phyloP scores from a whole-genome alignment of 2,329 filamentous ascomycete species.

The Fusarium metavorans region DNA sequence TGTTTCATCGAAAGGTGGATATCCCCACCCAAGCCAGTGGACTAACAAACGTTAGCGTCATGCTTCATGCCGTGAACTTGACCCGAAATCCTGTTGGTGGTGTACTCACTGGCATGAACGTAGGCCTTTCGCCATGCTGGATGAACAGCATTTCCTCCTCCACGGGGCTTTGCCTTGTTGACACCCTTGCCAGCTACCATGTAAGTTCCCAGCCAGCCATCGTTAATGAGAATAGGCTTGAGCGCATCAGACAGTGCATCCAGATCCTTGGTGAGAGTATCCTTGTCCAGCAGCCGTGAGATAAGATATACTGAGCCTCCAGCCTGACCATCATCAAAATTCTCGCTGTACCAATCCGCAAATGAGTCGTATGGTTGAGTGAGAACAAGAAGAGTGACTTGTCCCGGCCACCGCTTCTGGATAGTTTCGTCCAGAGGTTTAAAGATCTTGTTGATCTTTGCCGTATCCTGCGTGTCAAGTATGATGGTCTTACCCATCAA shows the following conservation, averaged over 20 bases:
- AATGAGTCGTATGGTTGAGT: slow-evolving; percentile 48
- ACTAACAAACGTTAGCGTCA: neutral
- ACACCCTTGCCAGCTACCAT: slow-evolving; percentile 59
- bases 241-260: slow-evolving; percentile 52
- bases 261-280: slow-evolving; percentile 48
- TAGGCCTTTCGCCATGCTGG: slow-evolving; percentile 63
- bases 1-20: slow-evolving; percentile 10
- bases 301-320: slow-evolving; percentile 52
- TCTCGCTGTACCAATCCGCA: slow-evolving; percentile 49
- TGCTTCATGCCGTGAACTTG: neutral
- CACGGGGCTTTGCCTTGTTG: slow-evolving; percentile 55
- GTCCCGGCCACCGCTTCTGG: slow-evolving; percentile 50
- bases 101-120: slow-evolving; percentile 52
- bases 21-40: slow-evolving; percentile 10
- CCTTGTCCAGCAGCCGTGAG: slow-evolving; percentile 57
- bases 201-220: slow-evolving; percentile 48
- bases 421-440: slow-evolving; percentile 52
- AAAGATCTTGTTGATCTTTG: slow-evolving; percentile 45
- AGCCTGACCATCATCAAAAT: slow-evolving; percentile 50
- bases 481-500: slow-evolving; percentile 50
- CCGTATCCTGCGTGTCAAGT: slow-evolving; percentile 49
- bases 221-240: slow-evolving; percentile 47
- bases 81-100: neutral
- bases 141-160: slow-evolving; percentile 59
- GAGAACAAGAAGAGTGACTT: slow-evolving; percentile 28